phyloP scores from a whole-genome alignment of 371 early-diverging fungal genomes.

The Cokeromyces recurvatus region DNA sequence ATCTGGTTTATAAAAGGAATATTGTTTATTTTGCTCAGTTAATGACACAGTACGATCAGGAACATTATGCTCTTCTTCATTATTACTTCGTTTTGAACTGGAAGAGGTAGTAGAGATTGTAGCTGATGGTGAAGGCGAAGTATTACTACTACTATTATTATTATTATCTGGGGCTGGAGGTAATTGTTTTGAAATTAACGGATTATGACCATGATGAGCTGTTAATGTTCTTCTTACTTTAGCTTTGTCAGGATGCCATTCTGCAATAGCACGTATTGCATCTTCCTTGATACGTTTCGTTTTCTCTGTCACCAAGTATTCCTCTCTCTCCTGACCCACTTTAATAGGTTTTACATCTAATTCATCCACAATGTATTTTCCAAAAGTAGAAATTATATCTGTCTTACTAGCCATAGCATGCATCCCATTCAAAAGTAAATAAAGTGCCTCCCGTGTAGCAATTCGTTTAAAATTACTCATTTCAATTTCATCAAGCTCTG shows the following conservation, averaged over 20 bases:
- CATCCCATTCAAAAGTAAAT: slow-evolving; percentile 39
- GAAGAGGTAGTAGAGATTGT: not conserved
- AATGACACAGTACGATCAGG: not conserved
- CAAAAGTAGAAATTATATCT: slow-evolving; percentile 36
- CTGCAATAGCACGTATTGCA: slow-evolving; percentile 18
- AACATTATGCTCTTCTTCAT: not conserved
- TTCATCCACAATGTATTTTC: slow-evolving; percentile 42
- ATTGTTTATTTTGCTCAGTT: slow-evolving; percentile 6
- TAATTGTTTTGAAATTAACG: slow-evolving; percentile 19
- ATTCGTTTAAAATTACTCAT: slow-evolving; percentile 38
- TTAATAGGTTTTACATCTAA: slow-evolving; percentile 31
- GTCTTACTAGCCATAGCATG: slow-evolving; percentile 39
- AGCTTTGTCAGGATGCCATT: slow-evolving; percentile 33
- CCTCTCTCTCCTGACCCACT: slow-evolving; percentile 17
- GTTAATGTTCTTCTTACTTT: slow-evolving; percentile 33
- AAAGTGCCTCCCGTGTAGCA: slow-evolving; percentile 35
- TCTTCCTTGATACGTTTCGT: slow-evolving; percentile 31
- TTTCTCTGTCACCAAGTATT: slow-evolving; percentile 21
- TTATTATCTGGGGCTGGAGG: slow-evolving; percentile 17
- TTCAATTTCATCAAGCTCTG: slow-evolving; percentile 25
- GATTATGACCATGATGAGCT: slow-evolving; percentile 33
- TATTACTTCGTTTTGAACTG: too few species aligned
- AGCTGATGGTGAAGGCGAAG: not conserved
- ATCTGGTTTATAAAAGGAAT: slow-evolving; percentile 24
- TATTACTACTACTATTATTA: not conserved